A percentile compares a stretch with the other conserved stretches of the same genome.
phyloP scores from a whole-genome alignment of 495 filamentous ascomycete species.

The Podospora comata region DNA sequence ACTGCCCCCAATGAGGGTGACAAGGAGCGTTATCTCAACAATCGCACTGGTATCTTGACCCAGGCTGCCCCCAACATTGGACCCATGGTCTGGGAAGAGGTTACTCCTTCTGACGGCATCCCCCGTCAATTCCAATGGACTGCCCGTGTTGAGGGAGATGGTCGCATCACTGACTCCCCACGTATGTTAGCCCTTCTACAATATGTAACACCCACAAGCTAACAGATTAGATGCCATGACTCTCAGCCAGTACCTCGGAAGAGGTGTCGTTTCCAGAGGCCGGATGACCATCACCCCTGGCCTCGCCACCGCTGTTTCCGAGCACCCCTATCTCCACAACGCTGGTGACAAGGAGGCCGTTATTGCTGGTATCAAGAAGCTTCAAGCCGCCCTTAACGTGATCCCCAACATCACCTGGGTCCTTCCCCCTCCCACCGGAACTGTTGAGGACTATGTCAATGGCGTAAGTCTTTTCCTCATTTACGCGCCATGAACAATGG shows the following conservation, averaged over 20 bases:
- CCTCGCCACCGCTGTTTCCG: conserved; percentile 53
- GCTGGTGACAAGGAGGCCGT: conserved; percentile 50
- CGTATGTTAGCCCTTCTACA: conserved; percentile 22
- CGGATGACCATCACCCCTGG: conserved; percentile 55
- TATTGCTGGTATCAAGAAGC: conserved; percentile 57
- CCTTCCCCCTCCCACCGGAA: conserved; percentile 51
- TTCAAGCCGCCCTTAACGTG: conserved; percentile 52
- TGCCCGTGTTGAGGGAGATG: conserved; percentile 56
- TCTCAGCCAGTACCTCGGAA: conserved; percentile 63
- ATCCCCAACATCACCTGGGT: conserved; percentile 55
- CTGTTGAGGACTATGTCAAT: conserved; percentile 54
- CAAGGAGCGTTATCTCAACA: conserved; percentile 37
- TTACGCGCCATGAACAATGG: not conserved
- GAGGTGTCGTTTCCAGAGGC: conserved; percentile 58
- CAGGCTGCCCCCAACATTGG: conserved; percentile 68
- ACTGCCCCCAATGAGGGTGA: conserved; percentile 39
- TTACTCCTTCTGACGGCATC: conserved; percentile 59
- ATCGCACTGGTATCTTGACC: conserved; percentile 60
- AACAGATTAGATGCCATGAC: conserved; percentile 50
- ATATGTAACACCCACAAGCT: not conserved
- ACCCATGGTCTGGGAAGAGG: conserved; percentile 58
- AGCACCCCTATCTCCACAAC: conserved; percentile 52
- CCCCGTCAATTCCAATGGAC: conserved; percentile 65
- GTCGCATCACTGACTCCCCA: conserved; percentile 34
- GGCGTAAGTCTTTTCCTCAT: conserved; percentile 15